Conservation (phyloP, 352 stramenopile species). For the Blastocystis sp. region DNA sequence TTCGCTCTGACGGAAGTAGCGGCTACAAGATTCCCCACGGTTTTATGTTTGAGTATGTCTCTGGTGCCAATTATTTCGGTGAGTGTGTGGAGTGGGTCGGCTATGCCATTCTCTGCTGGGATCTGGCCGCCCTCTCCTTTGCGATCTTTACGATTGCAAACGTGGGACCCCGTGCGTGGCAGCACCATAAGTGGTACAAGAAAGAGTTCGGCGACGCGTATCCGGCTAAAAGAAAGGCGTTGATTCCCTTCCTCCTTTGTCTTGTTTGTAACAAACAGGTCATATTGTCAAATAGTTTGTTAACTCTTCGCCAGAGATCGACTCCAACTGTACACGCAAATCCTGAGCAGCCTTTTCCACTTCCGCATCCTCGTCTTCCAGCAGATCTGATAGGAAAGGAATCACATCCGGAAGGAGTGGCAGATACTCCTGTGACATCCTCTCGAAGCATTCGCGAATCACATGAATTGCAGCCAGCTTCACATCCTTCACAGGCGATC, state of each 20-base stretch:
- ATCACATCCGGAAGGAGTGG: conserved; percentile 50
- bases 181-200: conserved; percentile 72
- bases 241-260: conserved; percentile 71
- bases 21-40: conserved; percentile 71
- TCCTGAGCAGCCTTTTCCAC: conserved; percentile 55
- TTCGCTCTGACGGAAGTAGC: conserved; percentile 63
- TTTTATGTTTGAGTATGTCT: conserved; percentile 70
- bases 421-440: conserved; percentile 59
- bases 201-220: conserved; percentile 70
- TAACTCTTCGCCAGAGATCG: conserved; percentile 39
- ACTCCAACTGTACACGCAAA: conserved; percentile 47
- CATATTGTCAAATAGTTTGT: conserved; percentile 55
- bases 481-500: conserved; percentile 33
- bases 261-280: conserved; percentile 51
- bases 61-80: conserved; percentile 72
- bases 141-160: conserved; percentile 70
- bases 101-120: conserved; percentile 67
- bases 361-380: conserved; percentile 57
- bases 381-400: conserved; percentile 56
- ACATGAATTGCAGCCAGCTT: conserved; percentile 27
- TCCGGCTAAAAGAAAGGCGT: conserved; percentile 67
- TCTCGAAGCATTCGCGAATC: conserved; percentile 58
- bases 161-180: conserved; percentile 68
- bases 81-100: conserved; percentile 76
- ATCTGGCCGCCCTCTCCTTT: conserved; percentile 65